Evolutionary conservation across 2,329 filamentous ascomycete genomes (phyloP).

Genomic region (Ophiosphaerella narmari): DNA sequence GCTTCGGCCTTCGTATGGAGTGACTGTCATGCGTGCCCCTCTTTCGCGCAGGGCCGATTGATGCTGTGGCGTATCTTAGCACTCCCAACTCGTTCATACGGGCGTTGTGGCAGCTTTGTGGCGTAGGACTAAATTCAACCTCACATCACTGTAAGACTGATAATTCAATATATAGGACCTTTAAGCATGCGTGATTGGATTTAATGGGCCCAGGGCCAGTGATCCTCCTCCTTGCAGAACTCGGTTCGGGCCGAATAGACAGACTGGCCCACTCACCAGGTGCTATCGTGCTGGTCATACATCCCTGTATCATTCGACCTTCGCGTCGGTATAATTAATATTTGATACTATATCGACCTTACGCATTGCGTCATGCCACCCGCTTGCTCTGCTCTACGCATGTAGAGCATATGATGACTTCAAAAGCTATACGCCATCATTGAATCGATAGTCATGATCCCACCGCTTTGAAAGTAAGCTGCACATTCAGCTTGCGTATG

Average conservation of each 20-base stretch:
- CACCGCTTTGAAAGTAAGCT: conserved; percentile 28
- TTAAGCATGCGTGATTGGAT: neutral
- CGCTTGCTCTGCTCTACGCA: neutral
- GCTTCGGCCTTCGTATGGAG: neutral
- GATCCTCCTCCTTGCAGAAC: neutral
- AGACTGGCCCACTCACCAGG: too few species aligned
- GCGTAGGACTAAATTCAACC: neutral
- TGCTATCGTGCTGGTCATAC: too few species aligned
- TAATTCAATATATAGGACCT: too few species aligned
- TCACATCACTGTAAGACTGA: neutral
- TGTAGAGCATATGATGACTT: too few species aligned
- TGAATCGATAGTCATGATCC: conserved; percentile 39
- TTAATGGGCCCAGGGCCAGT: neutral
- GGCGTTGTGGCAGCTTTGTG: neutral
- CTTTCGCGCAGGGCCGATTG: neutral
- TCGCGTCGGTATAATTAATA: neutral
- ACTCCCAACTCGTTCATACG: neutral
- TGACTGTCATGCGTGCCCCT: neutral
- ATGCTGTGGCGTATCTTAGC: conserved; percentile 1
- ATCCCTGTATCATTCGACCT: neutral
- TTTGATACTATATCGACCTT: neutral
- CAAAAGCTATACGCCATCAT: conserved; percentile 28
- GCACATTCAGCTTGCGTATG: neutral
- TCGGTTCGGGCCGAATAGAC: conserved; percentile 1
- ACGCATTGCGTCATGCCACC: neutral